Percentiles rank a stretch among this genome's conserved stretches.
Conservation (phyloP, 345 rosid genomes). For the Gynandropsis gynandra region DNA sequence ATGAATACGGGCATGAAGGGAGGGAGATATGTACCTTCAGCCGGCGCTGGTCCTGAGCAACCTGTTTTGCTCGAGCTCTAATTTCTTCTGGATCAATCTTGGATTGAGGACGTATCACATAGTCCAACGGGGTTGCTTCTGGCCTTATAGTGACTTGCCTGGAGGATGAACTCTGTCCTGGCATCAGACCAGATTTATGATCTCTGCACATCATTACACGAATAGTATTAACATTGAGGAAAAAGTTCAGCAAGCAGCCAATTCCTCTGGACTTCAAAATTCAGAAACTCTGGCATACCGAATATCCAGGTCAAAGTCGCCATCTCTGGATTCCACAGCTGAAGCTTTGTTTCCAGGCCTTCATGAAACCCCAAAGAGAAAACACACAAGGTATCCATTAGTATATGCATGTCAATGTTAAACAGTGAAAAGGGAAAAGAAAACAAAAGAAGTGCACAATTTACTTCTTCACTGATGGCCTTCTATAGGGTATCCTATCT, state of each 20-base stretch:
- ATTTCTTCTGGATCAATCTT: constrained; percentile 86
- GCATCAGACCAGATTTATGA: constrained; percentile 63
- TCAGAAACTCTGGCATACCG: constrained; percentile 38
- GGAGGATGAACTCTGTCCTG: constrained; percentile 56
- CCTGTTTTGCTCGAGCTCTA: constrained; percentile 81
- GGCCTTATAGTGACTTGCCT: constrained; percentile 75
- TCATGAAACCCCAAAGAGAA: constrained; percentile 9
- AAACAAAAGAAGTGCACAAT: not conserved
- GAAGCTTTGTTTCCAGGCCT: constrained; percentile 64
- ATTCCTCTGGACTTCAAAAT: not conserved
- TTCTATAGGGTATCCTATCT: constrained; percentile 62
- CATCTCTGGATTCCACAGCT: constrained; percentile 78
- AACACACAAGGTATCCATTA: constrained; percentile 8
- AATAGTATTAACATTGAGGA: not conserved
- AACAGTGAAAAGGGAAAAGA: not conserved
- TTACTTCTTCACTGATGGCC: constrained; percentile 78
- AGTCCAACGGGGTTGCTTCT: constrained; percentile 94
- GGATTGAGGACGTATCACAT: constrained; percentile 86
- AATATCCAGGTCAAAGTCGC: constrained; percentile 79
- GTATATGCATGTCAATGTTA: constrained; percentile 11
- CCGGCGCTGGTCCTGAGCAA: constrained; percentile 86
- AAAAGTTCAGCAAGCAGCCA: not conserved
- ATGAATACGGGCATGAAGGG: not conserved
- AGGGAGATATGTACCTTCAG: constrained; percentile 43
- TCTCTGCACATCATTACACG: constrained; percentile 36